Evolutionary conservation across 306 rosid genomes (phyloP).

Genomic region (Amphicarpaea edgeworthii): DNA sequence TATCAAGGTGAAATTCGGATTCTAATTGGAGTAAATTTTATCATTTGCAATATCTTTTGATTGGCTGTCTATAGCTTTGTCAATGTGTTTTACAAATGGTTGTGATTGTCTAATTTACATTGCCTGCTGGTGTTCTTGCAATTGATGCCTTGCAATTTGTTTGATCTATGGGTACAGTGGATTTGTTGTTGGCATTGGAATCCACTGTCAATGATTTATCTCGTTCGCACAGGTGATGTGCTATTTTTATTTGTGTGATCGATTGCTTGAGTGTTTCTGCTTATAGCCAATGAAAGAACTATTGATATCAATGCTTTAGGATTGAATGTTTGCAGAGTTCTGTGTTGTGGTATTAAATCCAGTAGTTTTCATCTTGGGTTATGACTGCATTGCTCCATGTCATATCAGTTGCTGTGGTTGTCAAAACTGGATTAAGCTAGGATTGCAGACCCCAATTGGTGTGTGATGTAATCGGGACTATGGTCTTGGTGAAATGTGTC

Average conservation of each 20-base stretch:
- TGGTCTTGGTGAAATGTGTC: not conserved
- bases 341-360: slow-evolving; percentile 7
- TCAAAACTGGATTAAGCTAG: no score
- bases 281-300: no score
- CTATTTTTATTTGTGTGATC: slow-evolving; percentile 18
- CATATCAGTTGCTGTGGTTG: not conserved
- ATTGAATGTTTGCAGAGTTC: not conserved
- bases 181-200: not conserved
- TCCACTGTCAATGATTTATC: not conserved
- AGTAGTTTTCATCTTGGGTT: slow-evolving; percentile 1
- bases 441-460: not conserved
- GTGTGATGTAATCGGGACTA: not conserved
- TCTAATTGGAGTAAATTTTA: not conserved
- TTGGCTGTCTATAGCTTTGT: not conserved
- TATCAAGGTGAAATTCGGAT: not conserved
- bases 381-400: not conserved
- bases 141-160: slow-evolving; percentile 1
- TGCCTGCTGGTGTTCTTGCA: not conserved
- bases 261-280: not conserved
- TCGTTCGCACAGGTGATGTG: slow-evolving; percentile 2
- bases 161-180: not conserved
- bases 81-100: not conserved
- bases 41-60: not conserved
- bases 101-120: slow-evolving; percentile 7
- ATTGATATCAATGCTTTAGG: not conserved